Evolutionary conservation across 352 stramenopile genomes (phyloP).

Genomic region (Plasmopara viticola): DNA sequence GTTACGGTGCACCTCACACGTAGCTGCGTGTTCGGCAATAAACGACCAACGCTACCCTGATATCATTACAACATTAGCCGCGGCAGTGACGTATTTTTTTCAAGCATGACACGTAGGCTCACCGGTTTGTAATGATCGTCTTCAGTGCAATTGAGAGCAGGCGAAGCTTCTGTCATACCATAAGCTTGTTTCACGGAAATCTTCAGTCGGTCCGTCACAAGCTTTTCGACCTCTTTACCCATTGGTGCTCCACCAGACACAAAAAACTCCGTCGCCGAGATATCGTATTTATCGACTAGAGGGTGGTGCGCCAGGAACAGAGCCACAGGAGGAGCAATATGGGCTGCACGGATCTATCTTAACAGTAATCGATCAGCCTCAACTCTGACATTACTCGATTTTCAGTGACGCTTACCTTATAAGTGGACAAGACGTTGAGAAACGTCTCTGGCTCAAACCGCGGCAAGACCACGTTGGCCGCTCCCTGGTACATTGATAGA

Average conservation of each 20-base stretch:
- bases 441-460: constrained; percentile 89
- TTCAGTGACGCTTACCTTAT: constrained; percentile 30
- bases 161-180: constrained; percentile 57
- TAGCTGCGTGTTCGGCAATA: constrained; percentile 56
- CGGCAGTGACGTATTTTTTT: constrained; percentile 1
- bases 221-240: constrained; percentile 66
- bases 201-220: constrained; percentile 61
- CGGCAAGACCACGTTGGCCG: constrained; percentile 81
- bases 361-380: neutral
- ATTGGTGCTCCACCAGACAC: constrained; percentile 86
- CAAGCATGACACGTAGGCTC: neutral
- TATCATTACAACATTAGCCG: neutral
- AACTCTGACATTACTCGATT: neutral
- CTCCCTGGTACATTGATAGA: constrained; percentile 70
- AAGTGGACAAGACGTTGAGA: constrained; percentile 61
- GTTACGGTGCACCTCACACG: constrained; percentile 46
- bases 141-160: constrained; percentile 31
- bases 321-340: constrained; percentile 86
- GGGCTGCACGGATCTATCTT: constrained; percentile 28
- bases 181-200: constrained; percentile 46
- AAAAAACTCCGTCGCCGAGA: constrained; percentile 70
- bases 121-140: constrained; percentile 26
- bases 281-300: constrained; percentile 88
- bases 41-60: constrained; percentile 40
- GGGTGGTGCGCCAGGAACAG: constrained; percentile 85